Evolutionary conservation across 2,329 filamentous ascomycete species (phyloP).

Genomic region (Parastagonospora avenae): DNA sequence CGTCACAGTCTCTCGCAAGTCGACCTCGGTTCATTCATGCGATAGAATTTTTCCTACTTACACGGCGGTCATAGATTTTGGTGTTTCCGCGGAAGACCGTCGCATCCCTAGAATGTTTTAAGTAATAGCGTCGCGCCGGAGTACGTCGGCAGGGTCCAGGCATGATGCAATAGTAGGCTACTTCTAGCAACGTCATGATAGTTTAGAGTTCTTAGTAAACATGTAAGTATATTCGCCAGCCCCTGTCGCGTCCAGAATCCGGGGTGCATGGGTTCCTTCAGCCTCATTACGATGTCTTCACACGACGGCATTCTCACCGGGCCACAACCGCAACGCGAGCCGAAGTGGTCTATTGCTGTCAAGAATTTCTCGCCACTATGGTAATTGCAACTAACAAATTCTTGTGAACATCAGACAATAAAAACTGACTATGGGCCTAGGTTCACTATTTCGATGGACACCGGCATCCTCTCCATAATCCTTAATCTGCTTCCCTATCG

Average conservation of each 20-base stretch:
- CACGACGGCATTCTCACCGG: neutral
- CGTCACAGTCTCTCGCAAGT: too few species aligned
- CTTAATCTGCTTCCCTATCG: slow-evolving; percentile 64
- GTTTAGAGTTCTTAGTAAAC: neutral
- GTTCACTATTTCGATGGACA: slow-evolving; percentile 40
- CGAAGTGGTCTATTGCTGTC: slow-evolving; percentile 18
- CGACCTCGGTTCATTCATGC: too few species aligned
- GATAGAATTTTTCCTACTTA: too few species aligned
- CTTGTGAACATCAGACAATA: neutral
- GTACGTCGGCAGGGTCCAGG: slow-evolving; percentile 2
- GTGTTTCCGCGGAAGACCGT: neutral
- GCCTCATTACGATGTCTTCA: neutral
- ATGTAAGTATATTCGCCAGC: neutral
- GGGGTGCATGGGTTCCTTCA: neutral
- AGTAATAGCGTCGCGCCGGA: neutral
- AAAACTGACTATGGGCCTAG: slow-evolving; percentile 3
- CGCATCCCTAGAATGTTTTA: neutral
- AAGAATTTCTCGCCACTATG: slow-evolving; percentile 22
- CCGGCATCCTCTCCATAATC: slow-evolving; percentile 63
- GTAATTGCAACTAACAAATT: slow-evolving; percentile 1
- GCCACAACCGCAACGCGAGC: slow-evolving; percentile 9
- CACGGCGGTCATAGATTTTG: neutral
- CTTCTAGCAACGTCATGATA: neutral
- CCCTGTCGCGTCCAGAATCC: neutral
- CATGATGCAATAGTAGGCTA: slow-evolving; percentile 1